phyloP scores from a whole-genome alignment of 805 yeast species.

The Torulaspora gathmanii region DNA sequence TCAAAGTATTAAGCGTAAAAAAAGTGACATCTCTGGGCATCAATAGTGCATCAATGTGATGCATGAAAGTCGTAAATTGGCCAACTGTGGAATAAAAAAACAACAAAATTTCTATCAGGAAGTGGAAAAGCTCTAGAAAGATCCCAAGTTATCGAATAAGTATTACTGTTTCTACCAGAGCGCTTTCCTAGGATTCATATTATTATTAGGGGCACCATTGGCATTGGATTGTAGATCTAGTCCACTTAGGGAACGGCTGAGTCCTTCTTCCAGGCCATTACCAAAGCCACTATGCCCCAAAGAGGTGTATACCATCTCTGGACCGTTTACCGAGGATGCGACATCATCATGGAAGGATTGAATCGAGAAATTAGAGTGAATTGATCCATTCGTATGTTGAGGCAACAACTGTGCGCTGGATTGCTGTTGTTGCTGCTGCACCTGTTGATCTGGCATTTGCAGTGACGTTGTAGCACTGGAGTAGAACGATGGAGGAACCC shows the following conservation, averaged over 20 bases:
- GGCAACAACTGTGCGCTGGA: constrained; percentile 20
- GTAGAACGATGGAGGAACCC: constrained; percentile 19
- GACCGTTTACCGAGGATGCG: constrained; percentile 12
- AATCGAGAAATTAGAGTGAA: constrained; percentile 33
- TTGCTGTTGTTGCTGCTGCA: constrained; percentile 7
- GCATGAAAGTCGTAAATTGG: constrained; percentile 9
- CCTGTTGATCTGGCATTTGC: constrained; percentile 12
- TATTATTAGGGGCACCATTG: constrained; percentile 5
- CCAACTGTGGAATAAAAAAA: constrained; percentile 1
- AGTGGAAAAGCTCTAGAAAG: not conserved
- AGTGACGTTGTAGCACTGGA: constrained; percentile 8
- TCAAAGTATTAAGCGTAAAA: constrained; percentile 8
- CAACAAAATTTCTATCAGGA: constrained; percentile 11
- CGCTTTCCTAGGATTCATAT: constrained; percentile 13
- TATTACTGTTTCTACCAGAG: constrained; percentile 11
- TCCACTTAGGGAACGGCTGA: constrained; percentile 34
- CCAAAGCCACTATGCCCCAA: constrained; percentile 16
- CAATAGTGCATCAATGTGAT: constrained; percentile 14
- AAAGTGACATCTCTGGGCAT: constrained; percentile 9
- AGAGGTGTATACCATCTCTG: constrained; percentile 20
- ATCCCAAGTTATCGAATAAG: not conserved
- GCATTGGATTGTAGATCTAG: constrained; percentile 28
- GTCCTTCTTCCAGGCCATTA: constrained; percentile 29
- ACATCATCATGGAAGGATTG: constrained; percentile 32
- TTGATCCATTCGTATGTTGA: constrained; percentile 35